Conservation (phyloP, 305 asterid species). For the Solanum hybrid region DNA sequence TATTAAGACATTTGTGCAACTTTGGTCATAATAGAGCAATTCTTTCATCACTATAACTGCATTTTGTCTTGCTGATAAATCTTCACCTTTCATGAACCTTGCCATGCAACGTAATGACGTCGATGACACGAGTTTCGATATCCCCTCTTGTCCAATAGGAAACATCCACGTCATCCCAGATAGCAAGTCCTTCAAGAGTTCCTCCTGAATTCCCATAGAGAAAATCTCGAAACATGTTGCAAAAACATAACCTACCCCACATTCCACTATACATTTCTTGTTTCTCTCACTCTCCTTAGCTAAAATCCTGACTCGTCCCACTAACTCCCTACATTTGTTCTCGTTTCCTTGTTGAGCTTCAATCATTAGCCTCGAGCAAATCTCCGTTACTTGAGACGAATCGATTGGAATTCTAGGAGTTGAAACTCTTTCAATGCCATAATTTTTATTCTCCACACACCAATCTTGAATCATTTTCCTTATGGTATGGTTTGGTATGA, state of each 20-base stretch:
- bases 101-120: slow-evolving; percentile 49
- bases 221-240: slow-evolving; percentile 48
- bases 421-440: slow-evolving; percentile 76
- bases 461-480: slow-evolving; percentile 85
- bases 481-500: slow-evolving; percentile 61
- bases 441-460: slow-evolving; percentile 66
- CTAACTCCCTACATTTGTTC: slow-evolving; percentile 30
- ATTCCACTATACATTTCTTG: slow-evolving; percentile 40
- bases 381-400: slow-evolving; percentile 33
- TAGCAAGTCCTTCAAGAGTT: slow-evolving; percentile 34
- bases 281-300: slow-evolving; percentile 71
- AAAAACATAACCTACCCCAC: slow-evolving; percentile 44
- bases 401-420: slow-evolving; percentile 65
- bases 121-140: slow-evolving; percentile 37
- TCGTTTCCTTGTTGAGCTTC: slow-evolving; percentile 29
- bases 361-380: slow-evolving; percentile 28
- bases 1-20: slow-evolving; percentile 13
- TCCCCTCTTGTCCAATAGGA: slow-evolving; percentile 44
- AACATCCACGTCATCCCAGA: slow-evolving; percentile 56
- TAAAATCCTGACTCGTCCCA: slow-evolving; percentile 31
- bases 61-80: slow-evolving; percentile 45
- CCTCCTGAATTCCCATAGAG: slow-evolving; percentile 17
- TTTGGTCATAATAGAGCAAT: slow-evolving; percentile 21
- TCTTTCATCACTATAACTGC: slow-evolving; percentile 39
- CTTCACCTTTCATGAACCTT: slow-evolving; percentile 43